Base-by-base conservation (phyloP, 805 yeast genomes). In the Yamadazyma sp. region DNA sequence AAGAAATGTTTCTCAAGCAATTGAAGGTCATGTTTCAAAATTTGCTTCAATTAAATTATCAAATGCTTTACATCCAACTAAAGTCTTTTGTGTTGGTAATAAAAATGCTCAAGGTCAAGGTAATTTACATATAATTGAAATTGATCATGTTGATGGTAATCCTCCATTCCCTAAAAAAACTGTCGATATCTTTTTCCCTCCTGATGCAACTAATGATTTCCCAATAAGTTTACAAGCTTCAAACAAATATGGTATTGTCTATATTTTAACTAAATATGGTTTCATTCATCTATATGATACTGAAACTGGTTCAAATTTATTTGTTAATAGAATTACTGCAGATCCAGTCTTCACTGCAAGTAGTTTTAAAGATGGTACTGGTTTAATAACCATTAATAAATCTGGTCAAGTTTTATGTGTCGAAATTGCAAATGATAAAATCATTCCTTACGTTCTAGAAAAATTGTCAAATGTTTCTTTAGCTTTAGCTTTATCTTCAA, bases 21-120 rank as follows among this genome's bases (percentile, higher is more conserved):
- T 93, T 50, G 98, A 93, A 56, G 98, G 98, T 52, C 98, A 93
- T 62, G 98, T 94, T 37, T 93, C 95, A 40, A 78, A 80, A 27
- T 93, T 93, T 65, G 87, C 96, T 36, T 70, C 73, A 40, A 67
- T 93, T 44, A 73, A 78, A 42, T 70, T 91, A 49, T 83, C 78
- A 34, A 87, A 87, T 36, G 86, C 89, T 25, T 50, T 78, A 19
- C 63, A 62, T 30, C 86, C 86, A 27, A 85, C 95, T 33, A 88
- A 86, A 62, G 80, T 91, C 21, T 91, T 93, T 60, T 85, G 94
- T 40, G 89, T 91, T 56, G 98, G 95, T 52, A 87, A 88, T 65
- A 82, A 93, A 62, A 76, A 82, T 35, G 84, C 83, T 24, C 81
- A 80, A 42, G 75, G 78, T 21, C 73, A 68, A 50, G 91, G 91